Evolutionary conservation across 345 rosid genomes (phyloP).

Genomic region (Aethionema arabicum): DNA sequence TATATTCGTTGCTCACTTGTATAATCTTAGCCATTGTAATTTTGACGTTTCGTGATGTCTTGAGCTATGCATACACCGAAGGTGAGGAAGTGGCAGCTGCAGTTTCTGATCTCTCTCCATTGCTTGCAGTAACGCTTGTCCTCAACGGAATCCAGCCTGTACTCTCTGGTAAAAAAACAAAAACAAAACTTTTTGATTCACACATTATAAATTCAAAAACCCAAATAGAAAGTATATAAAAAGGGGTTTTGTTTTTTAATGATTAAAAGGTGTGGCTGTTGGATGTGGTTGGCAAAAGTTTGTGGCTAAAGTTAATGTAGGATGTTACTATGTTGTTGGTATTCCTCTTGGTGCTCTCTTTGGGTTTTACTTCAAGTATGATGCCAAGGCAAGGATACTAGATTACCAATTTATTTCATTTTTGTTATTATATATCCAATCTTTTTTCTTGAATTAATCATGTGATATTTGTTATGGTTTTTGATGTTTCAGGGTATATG

Average conservation of each 20-base stretch:
- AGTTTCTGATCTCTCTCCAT: conserved; percentile 65
- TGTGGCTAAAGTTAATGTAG: conserved; percentile 72
- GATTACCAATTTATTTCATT: not conserved
- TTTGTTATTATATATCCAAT: not conserved
- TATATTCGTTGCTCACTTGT: conserved; percentile 44
- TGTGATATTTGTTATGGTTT: not conserved
- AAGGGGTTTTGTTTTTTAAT: not conserved
- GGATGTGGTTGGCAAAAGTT: conserved; percentile 85
- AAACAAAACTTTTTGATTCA: not conserved
- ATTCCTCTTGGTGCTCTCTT: conserved; percentile 59
- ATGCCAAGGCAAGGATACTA: conserved; percentile 52
- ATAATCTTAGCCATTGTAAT: conserved; percentile 38
- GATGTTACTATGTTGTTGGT: conserved; percentile 68
- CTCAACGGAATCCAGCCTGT: conserved; percentile 80
- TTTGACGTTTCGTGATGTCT: conserved; percentile 42
- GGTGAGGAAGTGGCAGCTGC: conserved; percentile 61
- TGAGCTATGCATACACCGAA: conserved; percentile 65
- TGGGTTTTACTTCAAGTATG: conserved; percentile 62
- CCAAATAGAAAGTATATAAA: not conserved
- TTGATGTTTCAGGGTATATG: conserved; percentile 57
- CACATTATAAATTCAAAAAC: not conserved
- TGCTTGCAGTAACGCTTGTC: conserved; percentile 57
- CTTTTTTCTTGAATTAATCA: not conserved
- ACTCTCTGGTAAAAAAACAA: conserved; percentile 48
- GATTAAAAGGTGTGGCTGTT: conserved; percentile 64